Base-by-base conservation (phyloP, 495 filamentous ascomycete genomes). In the Aspergillus nanangensis region DNA sequence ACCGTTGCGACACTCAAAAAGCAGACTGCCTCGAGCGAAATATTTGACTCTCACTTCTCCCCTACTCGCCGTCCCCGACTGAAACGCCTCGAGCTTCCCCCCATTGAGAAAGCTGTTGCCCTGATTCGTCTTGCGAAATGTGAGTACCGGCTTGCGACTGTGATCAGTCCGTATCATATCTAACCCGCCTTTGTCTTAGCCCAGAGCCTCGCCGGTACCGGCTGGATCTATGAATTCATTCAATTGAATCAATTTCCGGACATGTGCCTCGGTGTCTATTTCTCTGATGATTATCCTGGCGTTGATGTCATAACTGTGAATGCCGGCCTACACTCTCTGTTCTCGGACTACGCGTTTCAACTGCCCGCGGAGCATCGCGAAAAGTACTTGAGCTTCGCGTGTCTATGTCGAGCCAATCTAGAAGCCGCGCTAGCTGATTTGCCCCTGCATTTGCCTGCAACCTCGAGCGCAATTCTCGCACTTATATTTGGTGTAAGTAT, bases 1-100 rank as follows among this genome's bases (percentile, higher is more conserved):
- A 37, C 34, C 17, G 34, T 37, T 37, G 34, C 34, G 10, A 37
- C 34, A 37, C 34, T 37, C 34, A 37, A 37, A 37, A 37, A 37
- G 34, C 34, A 37, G 34, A 37, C 34, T 5, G 15, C 34, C 9
- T 37, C 34, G 34, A 37, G 34, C 34, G 34, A 15, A 37, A 37
- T 37, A 37, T 7, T 37, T 37, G 34, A 17, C 34, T 11, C 34
- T 37, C 34, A 37, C 34, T 37, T 37, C 7, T 17, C 34, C 7
- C 34, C 34, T 15, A 37, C 34, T 37, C 34, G 9, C 34, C 34
- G 34, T 15, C 34, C 17, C 34, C 34, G 34, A 37, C 34, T 37
- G 9, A 8, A 37, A 37, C 9, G 14, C 17, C 17, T 11, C 34
- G 34, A 37, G 34, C 34, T 37, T 37, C 34, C 34, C 17, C 34